Evolutionary conservation across 139 green algal genomes (phyloP), one percentile per base, ranked within the genome.

Genomic region (Astrephomene gubernaculifera): DNA sequence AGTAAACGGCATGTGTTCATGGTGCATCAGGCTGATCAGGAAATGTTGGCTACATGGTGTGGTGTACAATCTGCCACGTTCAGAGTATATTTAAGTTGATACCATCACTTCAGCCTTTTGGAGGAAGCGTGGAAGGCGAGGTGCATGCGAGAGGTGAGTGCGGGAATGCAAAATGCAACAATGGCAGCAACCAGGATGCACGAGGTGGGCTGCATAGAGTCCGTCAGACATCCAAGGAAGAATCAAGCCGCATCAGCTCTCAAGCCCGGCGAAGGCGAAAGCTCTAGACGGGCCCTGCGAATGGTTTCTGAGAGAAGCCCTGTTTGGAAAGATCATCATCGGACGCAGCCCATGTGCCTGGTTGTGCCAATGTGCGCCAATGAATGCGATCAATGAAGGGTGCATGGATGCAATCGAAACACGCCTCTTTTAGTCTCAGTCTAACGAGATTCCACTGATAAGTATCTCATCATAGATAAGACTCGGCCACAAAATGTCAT

Each of bases 141-240:
- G n/a, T n/a, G n/a, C n/a, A n/a, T n/a, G n/a, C n/a, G n/a, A n/a
- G n/a, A n/a, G n/a, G n/a, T n/a, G n/a, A n/a, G n/a, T n/a, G n/a
- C n/a, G n/a, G n/a, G n/a, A n/a, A n/a, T n/a, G n/a, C n/a, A n/a
- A n/a, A n/a, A n/a, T n/a, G n/a, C n/a, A n/a, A n/a, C n/a, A n/a
- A n/a, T n/a, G n/a, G n/a, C n/a, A n/a, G n/a, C n/a, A n/a, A n/a
- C n/a, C n/a, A n/a, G n/a, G n/a, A n/a, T n/a, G n/a, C n/a, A n/a
- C n/a, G n/a, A 43, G 27, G 27, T 60, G 79, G 68, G 79, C 52
- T 79, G 43, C 60, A 43, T 69, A 67, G 64, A 38, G 65, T 67
- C 82, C 89, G 76, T 93, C 89, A 93, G 89, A 93, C 90, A 94
- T 93, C 90, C 92, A 95, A 94, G 92, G 92, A 93, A 94, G 92